Base-by-base conservation (phyloP, 2,329 filamentous ascomycete species). In the Tolypocladium ophioglossoides region DNA sequence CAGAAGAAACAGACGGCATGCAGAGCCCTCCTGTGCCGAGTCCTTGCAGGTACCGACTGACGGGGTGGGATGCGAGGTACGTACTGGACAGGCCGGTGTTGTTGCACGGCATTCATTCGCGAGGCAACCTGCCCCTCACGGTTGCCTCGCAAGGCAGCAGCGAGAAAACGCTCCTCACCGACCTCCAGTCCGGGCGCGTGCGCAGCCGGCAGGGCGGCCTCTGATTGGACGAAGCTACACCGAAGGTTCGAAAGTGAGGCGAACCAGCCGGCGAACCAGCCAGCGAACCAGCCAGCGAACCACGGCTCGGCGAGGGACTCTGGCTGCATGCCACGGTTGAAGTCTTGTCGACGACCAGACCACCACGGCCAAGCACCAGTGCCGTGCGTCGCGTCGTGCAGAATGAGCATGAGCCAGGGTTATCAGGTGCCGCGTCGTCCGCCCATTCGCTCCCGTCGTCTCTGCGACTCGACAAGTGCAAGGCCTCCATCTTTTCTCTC, bases 191-290 rank as follows among this genome's bases (percentile, higher is more conserved):
- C 38, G 50, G 50, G 50, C 50, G 37, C 22, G 22, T 51, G 50
- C 50, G 10, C 27, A 51, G 27, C 20, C 37, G 51, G 53, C 32
- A 49, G 32, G 32, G 20, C 34, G 51, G 18, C 12, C 24, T 47
- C 35, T 57, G 52, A 57, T 57, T 57, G 56, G 56, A 32, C 46
- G 30, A 37, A 18, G 22, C 46, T 48, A 56, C 47, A 56, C 56
- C 54, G 54, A 57, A 51, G 10, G 18, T 37, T n/a, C 27, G 12
- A 55, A 53, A 55, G 51, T 55, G 54, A 57, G 52, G 50, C 50
- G 48, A 48, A 41, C 38, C 39, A 35, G 24, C 44, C 27, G 18
- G 11, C 18, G 44, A 27, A 27, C 27, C n/a, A 11, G 9, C n/a
- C n/a, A 27, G 44, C 44, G 44, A 48, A 48, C 44, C 27, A 20